Evolutionary conservation across 495 filamentous ascomycete genomes (phyloP).

Genomic region (Letharia columbiana): DNA sequence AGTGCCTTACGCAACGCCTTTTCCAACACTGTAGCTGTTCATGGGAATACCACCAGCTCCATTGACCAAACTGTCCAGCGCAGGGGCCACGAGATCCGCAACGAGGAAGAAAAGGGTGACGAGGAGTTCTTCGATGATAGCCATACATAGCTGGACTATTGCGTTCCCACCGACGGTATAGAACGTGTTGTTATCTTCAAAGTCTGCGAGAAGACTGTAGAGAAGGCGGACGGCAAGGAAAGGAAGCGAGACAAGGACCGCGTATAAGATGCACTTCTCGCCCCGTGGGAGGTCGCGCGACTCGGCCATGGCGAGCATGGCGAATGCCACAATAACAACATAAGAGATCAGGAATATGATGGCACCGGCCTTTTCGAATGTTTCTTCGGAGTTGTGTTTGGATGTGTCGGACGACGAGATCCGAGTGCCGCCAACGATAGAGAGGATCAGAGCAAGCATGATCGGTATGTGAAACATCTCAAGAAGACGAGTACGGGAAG

Average conservation of each 20-base stretch:
- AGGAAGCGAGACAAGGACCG: slow-evolving; percentile 17
- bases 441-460: slow-evolving; percentile 16
- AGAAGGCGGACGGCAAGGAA: slow-evolving; percentile 19
- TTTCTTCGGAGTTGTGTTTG: neutral
- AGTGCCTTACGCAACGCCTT: neutral
- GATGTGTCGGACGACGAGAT: neutral
- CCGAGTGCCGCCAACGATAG: slow-evolving; percentile 15
- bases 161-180: slow-evolving; percentile 10
- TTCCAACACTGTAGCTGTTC: no score
- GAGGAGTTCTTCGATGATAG: slow-evolving; percentile 17
- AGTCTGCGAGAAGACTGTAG: slow-evolving; percentile 16
- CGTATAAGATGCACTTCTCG: slow-evolving; percentile 13
- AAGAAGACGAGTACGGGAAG: neutral
- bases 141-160: slow-evolving; percentile 14
- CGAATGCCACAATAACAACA: slow-evolving; percentile 8
- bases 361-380: slow-evolving; percentile 7
- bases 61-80: neutral
- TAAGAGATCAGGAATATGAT: slow-evolving; percentile 19
- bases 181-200: slow-evolving; percentile 12
- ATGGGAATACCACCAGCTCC: no score
- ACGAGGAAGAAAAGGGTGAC: slow-evolving; percentile 10
- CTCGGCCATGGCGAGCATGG: slow-evolving; percentile 6
- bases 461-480: slow-evolving; percentile 12
- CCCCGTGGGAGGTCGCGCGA: neutral
- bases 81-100: neutral